Evolutionary conservation across 345 rosid genomes (phyloP).

Genomic region (Gossypium raimondii): DNA sequence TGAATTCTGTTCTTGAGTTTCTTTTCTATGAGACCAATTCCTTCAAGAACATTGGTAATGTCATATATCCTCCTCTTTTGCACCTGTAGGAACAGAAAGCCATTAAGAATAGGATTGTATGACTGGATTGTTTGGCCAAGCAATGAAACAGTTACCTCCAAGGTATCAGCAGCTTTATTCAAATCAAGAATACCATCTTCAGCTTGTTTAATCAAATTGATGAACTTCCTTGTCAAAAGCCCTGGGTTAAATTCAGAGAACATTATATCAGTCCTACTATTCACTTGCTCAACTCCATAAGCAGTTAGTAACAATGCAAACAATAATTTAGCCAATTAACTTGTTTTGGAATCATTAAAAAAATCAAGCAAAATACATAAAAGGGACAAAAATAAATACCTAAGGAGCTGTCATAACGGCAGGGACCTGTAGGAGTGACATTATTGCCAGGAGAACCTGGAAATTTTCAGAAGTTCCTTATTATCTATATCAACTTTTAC

Average conservation of each 20-base stretch:
- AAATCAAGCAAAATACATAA: not conserved
- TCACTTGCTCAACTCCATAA: not conserved
- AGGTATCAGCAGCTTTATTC: conserved; percentile 89
- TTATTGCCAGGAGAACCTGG: conserved; percentile 93
- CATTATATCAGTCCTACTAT: conserved; percentile 4
- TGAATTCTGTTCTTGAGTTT: conserved; percentile 93
- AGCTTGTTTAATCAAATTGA: conserved; percentile 88
- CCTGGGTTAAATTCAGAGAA: conserved; percentile 44
- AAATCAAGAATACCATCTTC: conserved; percentile 97
- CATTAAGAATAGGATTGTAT: conserved; percentile 16
- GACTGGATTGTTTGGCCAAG: conserved; percentile 2
- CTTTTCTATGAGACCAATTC: conserved; percentile 97
- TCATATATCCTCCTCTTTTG: conserved; percentile 98
- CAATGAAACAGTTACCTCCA: conserved; percentile 51
- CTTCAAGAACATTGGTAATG: conserved; percentile 97
- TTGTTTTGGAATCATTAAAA: conserved; percentile 5
- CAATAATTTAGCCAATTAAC: not conserved
- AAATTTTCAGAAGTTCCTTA: conserved; percentile 32
- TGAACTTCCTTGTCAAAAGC: conserved; percentile 95
- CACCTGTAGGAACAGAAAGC: conserved; percentile 48
- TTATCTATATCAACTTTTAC: conserved; percentile 12
- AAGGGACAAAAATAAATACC: conserved; percentile 35
- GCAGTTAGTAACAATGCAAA: not conserved
- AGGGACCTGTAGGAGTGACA: conserved; percentile 71
- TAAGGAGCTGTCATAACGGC: conserved; percentile 97